Evolutionary conservation across 2,329 filamentous ascomycete genomes (phyloP).

Genomic region (Aureobasidium lini): DNA sequence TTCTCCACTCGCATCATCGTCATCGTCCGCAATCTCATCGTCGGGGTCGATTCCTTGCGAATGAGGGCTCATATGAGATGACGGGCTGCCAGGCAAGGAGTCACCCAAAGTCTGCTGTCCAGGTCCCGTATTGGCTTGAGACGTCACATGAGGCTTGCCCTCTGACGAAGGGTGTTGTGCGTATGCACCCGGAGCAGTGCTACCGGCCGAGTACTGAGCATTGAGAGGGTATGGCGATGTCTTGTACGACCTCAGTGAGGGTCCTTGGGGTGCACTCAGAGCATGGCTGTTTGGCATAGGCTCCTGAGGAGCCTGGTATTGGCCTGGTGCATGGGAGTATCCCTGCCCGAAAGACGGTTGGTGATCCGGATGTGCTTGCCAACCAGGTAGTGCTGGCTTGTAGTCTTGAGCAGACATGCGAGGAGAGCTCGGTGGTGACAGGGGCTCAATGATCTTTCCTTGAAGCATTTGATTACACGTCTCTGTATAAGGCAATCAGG

Average conservation of each 20-base stretch:
- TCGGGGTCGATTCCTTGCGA: slow-evolving; percentile 21
- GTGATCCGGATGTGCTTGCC: slow-evolving; percentile 31
- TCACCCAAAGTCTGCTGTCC: slow-evolving; percentile 29
- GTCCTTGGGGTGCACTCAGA: slow-evolving; percentile 5
- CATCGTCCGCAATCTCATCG: slow-evolving; percentile 32
- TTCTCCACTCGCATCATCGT: slow-evolving; percentile 26
- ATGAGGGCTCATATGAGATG: slow-evolving; percentile 38
- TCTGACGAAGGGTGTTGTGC: slow-evolving; percentile 2
- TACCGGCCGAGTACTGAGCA: slow-evolving; percentile 5
- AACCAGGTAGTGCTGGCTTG: slow-evolving; percentile 36
- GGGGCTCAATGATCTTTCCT: slow-evolving; percentile 38
- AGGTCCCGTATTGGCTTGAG: slow-evolving; percentile 2
- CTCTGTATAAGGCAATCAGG: slow-evolving; percentile 3
- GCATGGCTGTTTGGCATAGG: not conserved
- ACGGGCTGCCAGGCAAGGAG: slow-evolving; percentile 40
- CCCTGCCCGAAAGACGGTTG: slow-evolving; percentile 20
- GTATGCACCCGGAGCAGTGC: not conserved
- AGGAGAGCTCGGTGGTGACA: slow-evolving; percentile 44
- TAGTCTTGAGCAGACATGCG: slow-evolving; percentile 42
- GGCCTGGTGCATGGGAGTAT: not conserved
- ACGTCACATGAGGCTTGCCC: slow-evolving; percentile 16
- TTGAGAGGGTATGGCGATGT: slow-evolving; percentile 11
- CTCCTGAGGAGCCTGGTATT: slow-evolving; percentile 7
- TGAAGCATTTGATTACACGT: slow-evolving; percentile 27
- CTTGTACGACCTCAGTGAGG: slow-evolving; percentile 13